Base-by-base conservation (phyloP, 495 filamentous ascomycete genomes). In the Recurvomyces mirabilis region DNA sequence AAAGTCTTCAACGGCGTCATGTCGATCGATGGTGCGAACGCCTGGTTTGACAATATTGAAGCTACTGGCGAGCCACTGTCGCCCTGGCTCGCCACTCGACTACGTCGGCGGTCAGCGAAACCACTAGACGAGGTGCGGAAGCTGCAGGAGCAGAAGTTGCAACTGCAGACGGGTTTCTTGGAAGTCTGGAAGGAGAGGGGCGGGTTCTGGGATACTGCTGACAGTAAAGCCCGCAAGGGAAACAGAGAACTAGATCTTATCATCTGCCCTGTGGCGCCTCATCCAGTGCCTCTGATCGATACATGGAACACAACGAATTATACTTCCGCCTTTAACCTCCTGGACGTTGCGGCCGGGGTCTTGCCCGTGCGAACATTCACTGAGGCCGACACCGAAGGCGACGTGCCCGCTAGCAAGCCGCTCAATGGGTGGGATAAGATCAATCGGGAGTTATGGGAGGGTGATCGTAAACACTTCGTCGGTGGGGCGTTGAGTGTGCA, bases 261-360 rank as follows among this genome's bases (percentile, higher is more conserved):
- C 38, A 55, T 67, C 28, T 61, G 55, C 33, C 63, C 64, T 5
- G 57, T 59, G 0, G 64, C 63, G 5, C 63, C 64, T 15, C 73
- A 60, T 60, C 74, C 50, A 22, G 66, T 79, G 0, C 76, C 78
- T 0, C 61, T 68, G n/a, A 63, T 78, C 35, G 79, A 83, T 58
- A 55, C 68, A 3, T 83, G 75, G 61, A 78, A 78, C 60, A 69
- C 65, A 0, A 68, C 74, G 0, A 70, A 74, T 20, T 82, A 81
- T 52, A 81, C 78, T 0, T 71, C 66, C 13, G 66, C 61, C 9
- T 81, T 75, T 41, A 75, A 78, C 5, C 49, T 81, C 42, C 53
- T 83, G 12, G 77, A 83, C 52, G 78, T 70, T 41, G 71, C 77
- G 0, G 71, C 77, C n/a, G 79, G 71, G 0, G 58, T 63, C n/a